Evolutionary conservation across 371 early-diverging fungal genomes (phyloP).

Genomic region (Chytridium lagenaria): DNA sequence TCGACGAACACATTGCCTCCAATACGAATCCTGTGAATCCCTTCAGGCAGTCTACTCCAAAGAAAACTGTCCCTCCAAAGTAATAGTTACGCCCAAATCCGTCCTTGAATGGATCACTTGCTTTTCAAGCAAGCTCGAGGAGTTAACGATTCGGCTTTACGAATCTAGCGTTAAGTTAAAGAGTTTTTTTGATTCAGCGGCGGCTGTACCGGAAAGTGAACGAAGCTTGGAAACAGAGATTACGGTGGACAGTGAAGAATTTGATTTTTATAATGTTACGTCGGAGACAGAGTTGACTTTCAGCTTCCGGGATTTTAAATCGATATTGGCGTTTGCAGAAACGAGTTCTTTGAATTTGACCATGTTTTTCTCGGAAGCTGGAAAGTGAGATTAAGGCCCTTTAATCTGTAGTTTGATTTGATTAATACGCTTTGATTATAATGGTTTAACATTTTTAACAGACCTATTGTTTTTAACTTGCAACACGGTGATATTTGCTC

Average conservation of each 20-base stretch:
- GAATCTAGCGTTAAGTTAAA: slow-evolving; percentile 47
- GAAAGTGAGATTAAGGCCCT: slow-evolving; percentile 37
- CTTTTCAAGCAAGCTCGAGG: slow-evolving; percentile 63
- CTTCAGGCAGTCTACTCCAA: slow-evolving; percentile 60
- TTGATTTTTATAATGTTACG: slow-evolving; percentile 45
- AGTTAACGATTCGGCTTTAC: slow-evolving; percentile 56
- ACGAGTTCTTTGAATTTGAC: slow-evolving; percentile 36
- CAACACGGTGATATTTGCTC: slow-evolving; percentile 32
- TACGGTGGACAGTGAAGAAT: slow-evolving; percentile 47
- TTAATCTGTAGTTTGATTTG: too few species aligned
- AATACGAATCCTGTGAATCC: slow-evolving; percentile 60
- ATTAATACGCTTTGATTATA: background rate
- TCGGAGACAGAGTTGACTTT: slow-evolving; percentile 40
- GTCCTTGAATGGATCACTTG: slow-evolving; percentile 60
- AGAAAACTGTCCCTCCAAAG: slow-evolving; percentile 46
- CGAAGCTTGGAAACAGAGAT: slow-evolving; percentile 51
- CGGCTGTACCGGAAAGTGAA: slow-evolving; percentile 14
- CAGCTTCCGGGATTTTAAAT: slow-evolving; percentile 51
- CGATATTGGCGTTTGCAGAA: slow-evolving; percentile 48
- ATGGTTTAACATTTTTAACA: background rate
- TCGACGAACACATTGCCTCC: slow-evolving; percentile 61
- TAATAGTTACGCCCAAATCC: slow-evolving; percentile 57
- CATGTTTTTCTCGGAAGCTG: slow-evolving; percentile 42
- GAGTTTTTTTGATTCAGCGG: slow-evolving; percentile 56
- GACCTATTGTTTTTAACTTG: slow-evolving; percentile 31